phyloP scores from a whole-genome alignment of 371 early-diverging fungal species.

The Gilbertella persicaria region DNA sequence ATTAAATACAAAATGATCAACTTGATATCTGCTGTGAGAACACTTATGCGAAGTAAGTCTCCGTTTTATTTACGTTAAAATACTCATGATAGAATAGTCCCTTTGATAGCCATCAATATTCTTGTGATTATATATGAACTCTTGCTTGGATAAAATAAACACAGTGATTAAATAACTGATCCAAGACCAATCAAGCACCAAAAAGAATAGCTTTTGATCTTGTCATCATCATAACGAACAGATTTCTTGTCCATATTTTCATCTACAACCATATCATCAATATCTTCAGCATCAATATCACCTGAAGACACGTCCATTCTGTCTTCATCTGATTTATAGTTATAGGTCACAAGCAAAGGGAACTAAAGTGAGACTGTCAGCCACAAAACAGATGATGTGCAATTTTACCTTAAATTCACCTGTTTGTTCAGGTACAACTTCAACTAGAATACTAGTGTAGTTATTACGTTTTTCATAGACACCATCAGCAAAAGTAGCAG shows the following conservation, averaged over 20 bases:
- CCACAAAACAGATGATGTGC: not conserved
- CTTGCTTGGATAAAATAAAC: constrained; percentile 65
- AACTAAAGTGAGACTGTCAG: constrained; percentile 50
- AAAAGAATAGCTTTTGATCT: constrained; percentile 55
- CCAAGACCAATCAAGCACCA: constrained; percentile 72
- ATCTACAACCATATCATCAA: constrained; percentile 30
- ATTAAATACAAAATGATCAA: constrained; percentile 83
- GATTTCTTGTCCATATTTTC: constrained; percentile 32
- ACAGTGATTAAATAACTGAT: constrained; percentile 10
- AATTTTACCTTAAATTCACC: constrained; percentile 52
- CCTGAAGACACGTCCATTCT: constrained; percentile 51
- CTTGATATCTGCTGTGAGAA: constrained; percentile 90
- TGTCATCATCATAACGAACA: constrained; percentile 41
- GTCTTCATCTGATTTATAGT: constrained; percentile 60
- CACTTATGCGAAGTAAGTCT: constrained; percentile 88
- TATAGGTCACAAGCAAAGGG: constrained; percentile 64
- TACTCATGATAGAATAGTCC: constrained; percentile 56
- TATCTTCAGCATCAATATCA: constrained; percentile 44
- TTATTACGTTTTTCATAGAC: constrained; percentile 62
- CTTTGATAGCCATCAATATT: constrained; percentile 81
- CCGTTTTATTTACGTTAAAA: too few species aligned
- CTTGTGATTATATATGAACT: constrained; percentile 86
- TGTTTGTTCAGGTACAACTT: constrained; percentile 54
- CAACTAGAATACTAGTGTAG: constrained; percentile 60
- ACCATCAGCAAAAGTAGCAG: constrained; percentile 46